A percentile compares a stretch with the other conserved stretches of the same genome.
These are phyloP conservation scores for Ilyonectria sp. DNA, from an alignment of 2,329 filamentous ascomycete genomes.

Conservation along the genomic window DNA sequence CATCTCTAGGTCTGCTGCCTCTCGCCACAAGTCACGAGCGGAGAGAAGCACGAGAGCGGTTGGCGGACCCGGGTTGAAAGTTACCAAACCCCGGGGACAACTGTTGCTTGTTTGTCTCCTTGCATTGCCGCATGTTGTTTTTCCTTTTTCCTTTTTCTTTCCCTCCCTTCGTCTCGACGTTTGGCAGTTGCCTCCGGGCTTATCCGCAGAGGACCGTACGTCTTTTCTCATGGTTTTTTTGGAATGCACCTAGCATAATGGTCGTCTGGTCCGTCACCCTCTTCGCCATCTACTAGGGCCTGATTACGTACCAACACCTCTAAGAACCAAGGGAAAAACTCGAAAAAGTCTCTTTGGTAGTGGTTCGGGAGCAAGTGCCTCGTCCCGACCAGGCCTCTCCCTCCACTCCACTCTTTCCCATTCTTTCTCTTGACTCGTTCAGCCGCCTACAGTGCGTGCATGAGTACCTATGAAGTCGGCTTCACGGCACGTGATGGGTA, in stretches of 20 bases:
- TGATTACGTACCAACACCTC: not conserved
- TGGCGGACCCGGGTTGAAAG: not conserved
- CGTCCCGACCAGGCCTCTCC: slow-evolving; percentile 11
- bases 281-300: not conserved
- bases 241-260: not conserved
- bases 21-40: slow-evolving; percentile 6
- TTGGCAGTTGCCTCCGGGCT: not conserved
- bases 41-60: not conserved
- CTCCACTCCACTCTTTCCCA: slow-evolving; percentile 23
- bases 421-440: slow-evolving; percentile 16
- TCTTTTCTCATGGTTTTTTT: not conserved
- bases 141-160: not conserved
- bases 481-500: not conserved
- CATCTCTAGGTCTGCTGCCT: not conserved
- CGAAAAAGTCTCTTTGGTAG: slow-evolving; percentile 8
- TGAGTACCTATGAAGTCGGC: too few species aligned
- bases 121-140: not conserved
- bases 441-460: slow-evolving; percentile 4
- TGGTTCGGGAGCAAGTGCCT: not conserved
- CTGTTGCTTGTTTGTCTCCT: not conserved
- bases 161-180: not conserved
- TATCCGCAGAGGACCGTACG: not conserved
- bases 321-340: too few species aligned
- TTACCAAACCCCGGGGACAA: not conserved
- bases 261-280: not conserved